Conservation (phyloP, 495 filamentous ascomycete genomes). For the Aspergillus biplanus region DNA sequence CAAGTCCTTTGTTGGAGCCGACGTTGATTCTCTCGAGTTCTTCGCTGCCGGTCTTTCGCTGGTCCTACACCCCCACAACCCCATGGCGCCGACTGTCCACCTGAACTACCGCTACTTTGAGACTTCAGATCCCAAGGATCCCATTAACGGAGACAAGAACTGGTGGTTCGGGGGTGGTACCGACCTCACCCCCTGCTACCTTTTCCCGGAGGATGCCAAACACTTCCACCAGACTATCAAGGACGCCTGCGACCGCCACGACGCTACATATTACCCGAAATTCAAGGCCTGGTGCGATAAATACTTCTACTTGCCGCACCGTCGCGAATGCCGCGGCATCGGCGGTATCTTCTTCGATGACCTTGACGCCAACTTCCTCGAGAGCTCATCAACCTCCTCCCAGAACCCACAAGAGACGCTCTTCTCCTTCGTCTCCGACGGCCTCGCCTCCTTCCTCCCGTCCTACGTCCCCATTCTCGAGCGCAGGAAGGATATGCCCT, state of each 20-base stretch:
- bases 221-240: slow-evolving; percentile 96
- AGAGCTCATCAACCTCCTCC: slow-evolving; percentile 48
- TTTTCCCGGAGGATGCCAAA: slow-evolving; percentile 95
- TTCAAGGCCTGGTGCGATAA: slow-evolving; percentile 99
- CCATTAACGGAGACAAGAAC: slow-evolving; percentile 69
- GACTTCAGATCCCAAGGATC: slow-evolving; percentile 64
- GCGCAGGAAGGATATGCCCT: slow-evolving; percentile 88
- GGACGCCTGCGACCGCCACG: slow-evolving; percentile 89
- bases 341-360: slow-evolving; percentile 99
- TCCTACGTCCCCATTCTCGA: slow-evolving; percentile 89
- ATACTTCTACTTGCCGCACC: slow-evolving; percentile 94
- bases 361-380: slow-evolving; percentile 69
- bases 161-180: slow-evolving; percentile 99
- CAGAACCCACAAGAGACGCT: slow-evolving; percentile 88
- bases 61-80: slow-evolving; percentile 90
- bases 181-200: slow-evolving; percentile 90
- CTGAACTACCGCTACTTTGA: slow-evolving; percentile 99
- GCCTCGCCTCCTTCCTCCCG: slow-evolving; percentile 84
- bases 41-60: slow-evolving; percentile 93
- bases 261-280: slow-evolving; percentile 86
- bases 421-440: slow-evolving; percentile 88
- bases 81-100: slow-evolving; percentile 96
- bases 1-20: slow-evolving; percentile 78
- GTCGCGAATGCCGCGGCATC: slow-evolving; percentile 83
- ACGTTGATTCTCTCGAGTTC: slow-evolving; percentile 82